Base-by-base conservation (phyloP, 192 early-diverging fungal species). In the Coemansia sp. region DNA sequence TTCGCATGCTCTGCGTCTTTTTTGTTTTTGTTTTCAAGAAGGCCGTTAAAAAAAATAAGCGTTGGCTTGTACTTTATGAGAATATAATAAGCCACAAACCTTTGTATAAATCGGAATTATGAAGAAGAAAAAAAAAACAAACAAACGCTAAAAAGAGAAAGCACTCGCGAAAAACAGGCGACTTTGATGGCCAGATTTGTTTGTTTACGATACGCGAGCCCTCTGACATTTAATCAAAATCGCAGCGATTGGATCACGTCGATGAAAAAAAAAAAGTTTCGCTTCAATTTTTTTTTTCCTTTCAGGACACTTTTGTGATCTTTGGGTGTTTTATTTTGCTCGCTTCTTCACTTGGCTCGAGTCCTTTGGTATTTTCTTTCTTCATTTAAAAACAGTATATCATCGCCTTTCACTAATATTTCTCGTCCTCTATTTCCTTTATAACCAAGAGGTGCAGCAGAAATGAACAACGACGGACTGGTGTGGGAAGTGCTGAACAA, bases 401-500 rank as follows among this genome's bases (percentile, higher is more conserved):
- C 42, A 45, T 45, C 42, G 15, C 42, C 42, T 45, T 5, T 45
- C 7, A 45, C 17, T 17, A 5, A 17, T 17, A 13, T 13, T 17
- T 45, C 41, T 45, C 11, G 42, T 17, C 15, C 38, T 40, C 38
- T 17, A 17, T 45, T 45, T 45, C 42, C 10, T 45, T 13, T 1
- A 45, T 25, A 36, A 57, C 33, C 5, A 36, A 36, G 34, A 45
- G 38, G 38, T 1, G 9, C 10, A 3, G 15, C 42, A 45, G 13
- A 17, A 41, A 79, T 83, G 76, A 83, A 79, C 58, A 78, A 83
- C 72, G 90, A 91, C 85, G 87, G 94, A 68, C 83, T 97, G 43
- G 90, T 99, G 67, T 99, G 96, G 96, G 88, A 93, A 68, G 91
- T 94, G 53, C 93, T 99, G 57, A 95, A 93, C 74, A 88, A 93